Base-by-base conservation (phyloP, 768 basidiomycete species). In the Suillus occidentalis region DNA sequence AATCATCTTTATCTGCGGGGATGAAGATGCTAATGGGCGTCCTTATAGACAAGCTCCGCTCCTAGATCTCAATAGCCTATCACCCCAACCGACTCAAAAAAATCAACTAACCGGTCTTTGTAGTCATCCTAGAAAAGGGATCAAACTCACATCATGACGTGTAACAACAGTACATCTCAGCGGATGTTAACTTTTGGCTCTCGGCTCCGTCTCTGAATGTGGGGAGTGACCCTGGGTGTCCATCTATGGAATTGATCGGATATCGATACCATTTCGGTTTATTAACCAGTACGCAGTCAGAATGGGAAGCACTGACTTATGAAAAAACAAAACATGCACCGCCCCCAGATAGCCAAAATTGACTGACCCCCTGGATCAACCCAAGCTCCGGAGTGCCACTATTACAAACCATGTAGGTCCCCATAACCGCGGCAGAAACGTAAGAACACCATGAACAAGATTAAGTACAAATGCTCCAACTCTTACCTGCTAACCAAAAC, bases 291-390 rank as follows among this genome's bases (percentile, higher is more conserved):
- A 59, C 40, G 14, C 25, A 42, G 58, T 59, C 16, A 9, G 25
- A 31, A 59, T 40, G 58, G 18, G 58, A 59, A 40, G 18, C 40
- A 31, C 18, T 42, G 31, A 36, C 53, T 36, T 55, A 52, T 53
- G 40, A 28, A 42, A 59, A 28, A 16, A 39, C 31, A 59, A 28
- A 28, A 39, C 16, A 40, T 25, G 40, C 25, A 20, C 40, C 58
- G 40, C 58, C 57, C 28, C 25, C 40, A 59, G 40, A 42, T 59
- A 42, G 58, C 58, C 36, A 42, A 42, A 59, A 59, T 59, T 42
- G 58, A 42, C 40, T 42, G 22, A 10, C 39, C 25, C 16, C 39
- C 22, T 58, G 39, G 39, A 59, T 28, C 16, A 42, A 37, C 40
- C 16, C 40, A 59, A 59, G 58, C 40, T 59, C 37, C 18, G 57